These are phyloP conservation scores for Withania somnifera DNA, from an alignment of 305 asterid species.

Conservation along the genomic window DNA sequence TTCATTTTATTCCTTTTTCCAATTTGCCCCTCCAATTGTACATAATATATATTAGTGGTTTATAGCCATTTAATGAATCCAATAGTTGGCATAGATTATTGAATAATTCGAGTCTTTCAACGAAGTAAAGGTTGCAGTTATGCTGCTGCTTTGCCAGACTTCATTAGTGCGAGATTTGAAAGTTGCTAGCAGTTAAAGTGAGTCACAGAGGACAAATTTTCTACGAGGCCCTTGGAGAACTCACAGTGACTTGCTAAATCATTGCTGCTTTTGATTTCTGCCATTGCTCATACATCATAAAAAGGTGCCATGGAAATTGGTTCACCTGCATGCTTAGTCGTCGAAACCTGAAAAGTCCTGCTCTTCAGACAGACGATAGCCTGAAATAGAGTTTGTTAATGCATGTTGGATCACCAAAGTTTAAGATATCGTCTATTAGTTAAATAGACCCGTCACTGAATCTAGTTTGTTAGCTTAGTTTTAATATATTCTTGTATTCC, in stretches of 20 bases:
- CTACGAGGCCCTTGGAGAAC: neutral
- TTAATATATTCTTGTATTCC: neutral
- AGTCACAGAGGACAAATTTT: neutral
- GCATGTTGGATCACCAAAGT: neutral
- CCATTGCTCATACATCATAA: neutral
- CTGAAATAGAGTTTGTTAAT: neutral
- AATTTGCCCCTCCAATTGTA: slow-evolving; percentile 15
- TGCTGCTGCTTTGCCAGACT: neutral
- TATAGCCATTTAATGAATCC: neutral
- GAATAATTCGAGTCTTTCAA: neutral
- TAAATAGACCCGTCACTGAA: neutral
- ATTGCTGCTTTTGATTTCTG: neutral
- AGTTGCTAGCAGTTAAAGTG: neutral
- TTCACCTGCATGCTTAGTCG: neutral
- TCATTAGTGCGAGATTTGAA: neutral
- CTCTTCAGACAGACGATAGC: neutral
- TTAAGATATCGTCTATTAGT: neutral
- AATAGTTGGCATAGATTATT: neutral
- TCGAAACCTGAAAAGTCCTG: neutral
- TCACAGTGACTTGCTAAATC: neutral
- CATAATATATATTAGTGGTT: slow-evolving; percentile 6
- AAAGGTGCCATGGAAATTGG: neutral
- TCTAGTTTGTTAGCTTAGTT: neutral
- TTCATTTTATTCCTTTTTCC: neutral
- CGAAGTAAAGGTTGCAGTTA: neutral